Conservation (phyloP, 768 basidiomycete species). For the Auricularia cornea region DNA sequence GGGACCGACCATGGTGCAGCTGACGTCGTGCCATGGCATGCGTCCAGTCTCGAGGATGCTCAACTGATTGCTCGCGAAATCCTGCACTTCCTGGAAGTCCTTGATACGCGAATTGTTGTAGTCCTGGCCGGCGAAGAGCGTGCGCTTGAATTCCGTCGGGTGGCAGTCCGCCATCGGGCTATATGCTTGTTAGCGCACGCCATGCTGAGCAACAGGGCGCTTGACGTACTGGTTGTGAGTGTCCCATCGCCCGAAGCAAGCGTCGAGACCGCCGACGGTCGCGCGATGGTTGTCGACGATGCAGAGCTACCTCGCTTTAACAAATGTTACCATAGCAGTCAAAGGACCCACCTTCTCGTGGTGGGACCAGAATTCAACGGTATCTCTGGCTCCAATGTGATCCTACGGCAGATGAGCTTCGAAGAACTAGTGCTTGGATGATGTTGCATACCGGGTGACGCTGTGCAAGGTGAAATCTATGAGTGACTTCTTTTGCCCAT, state of each 20-base stretch:
- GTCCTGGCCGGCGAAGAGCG: conserved; percentile 89
- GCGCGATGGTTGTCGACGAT: conserved; percentile 81
- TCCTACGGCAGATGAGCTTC: background rate
- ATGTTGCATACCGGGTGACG: conserved; percentile 49
- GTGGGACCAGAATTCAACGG: conserved; percentile 83
- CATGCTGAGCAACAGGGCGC: background rate
- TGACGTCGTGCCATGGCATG: conserved; percentile 97
- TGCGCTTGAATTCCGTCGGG: conserved; percentile 71
- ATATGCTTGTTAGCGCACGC: background rate
- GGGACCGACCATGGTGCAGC: conserved; percentile 76
- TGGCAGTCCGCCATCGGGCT: conserved; percentile 85
- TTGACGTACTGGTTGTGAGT: conserved; percentile 61
- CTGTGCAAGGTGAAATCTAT: conserved; percentile 2
- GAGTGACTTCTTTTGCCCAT: background rate
- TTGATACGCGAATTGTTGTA: conserved; percentile 84
- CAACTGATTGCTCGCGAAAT: conserved; percentile 64
- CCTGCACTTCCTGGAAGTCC: conserved; percentile 74
- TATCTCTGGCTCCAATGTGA: conserved; percentile 30
- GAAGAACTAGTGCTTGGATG: background rate
- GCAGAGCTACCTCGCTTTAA: background rate
- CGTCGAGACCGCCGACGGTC: conserved; percentile 87
- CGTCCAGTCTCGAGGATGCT: conserved; percentile 59
- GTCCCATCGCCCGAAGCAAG: conserved; percentile 98
- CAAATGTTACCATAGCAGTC: background rate
- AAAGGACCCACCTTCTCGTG: conserved; percentile 59